A percentile compares a stretch with the other conserved stretches of the same genome.
These are phyloP conservation scores for Ormosia emarginata DNA, from an alignment of 306 rosid genomes.

Conservation along the genomic window DNA sequence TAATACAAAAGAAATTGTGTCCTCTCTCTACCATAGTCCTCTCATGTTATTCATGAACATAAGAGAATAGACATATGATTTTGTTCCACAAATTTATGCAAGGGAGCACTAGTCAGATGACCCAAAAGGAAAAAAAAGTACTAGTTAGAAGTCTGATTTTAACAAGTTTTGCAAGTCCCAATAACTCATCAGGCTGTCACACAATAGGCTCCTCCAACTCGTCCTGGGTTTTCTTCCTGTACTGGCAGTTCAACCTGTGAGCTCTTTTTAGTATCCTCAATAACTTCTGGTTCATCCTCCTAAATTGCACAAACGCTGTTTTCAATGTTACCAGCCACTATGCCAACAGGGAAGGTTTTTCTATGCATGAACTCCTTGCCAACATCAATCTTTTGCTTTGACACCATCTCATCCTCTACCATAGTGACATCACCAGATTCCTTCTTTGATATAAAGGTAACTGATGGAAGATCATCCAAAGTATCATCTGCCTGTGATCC, in stretches of 20 bases:
- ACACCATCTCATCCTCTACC: slow-evolving; percentile 44
- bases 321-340: slow-evolving; percentile 48
- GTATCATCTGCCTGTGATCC: slow-evolving; percentile 35
- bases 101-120: background rate
- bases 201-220: slow-evolving; percentile 39
- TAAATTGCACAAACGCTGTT: slow-evolving; percentile 74
- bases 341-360: slow-evolving; percentile 34
- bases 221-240: slow-evolving; percentile 52
- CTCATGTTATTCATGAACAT: background rate
- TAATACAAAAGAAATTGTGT: no score
- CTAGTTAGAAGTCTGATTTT: background rate
- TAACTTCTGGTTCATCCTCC: slow-evolving; percentile 63
- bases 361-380: slow-evolving; percentile 34
- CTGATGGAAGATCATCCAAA: slow-evolving; percentile 53
- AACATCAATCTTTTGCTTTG: slow-evolving; percentile 41
- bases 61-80: background rate
- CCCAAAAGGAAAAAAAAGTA: background rate
- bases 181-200: background rate
- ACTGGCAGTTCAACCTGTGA: slow-evolving; percentile 53
- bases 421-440: slow-evolving; percentile 54
- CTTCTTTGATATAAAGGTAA: slow-evolving; percentile 78
- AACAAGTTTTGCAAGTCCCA: slow-evolving; percentile 2
- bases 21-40: no score
- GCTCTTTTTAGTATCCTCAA: slow-evolving; percentile 32
- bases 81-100: slow-evolving; percentile 13